Base-by-base conservation (phyloP, 192 early-diverging fungal species). In the Jimgerdemannia flammicorona region DNA sequence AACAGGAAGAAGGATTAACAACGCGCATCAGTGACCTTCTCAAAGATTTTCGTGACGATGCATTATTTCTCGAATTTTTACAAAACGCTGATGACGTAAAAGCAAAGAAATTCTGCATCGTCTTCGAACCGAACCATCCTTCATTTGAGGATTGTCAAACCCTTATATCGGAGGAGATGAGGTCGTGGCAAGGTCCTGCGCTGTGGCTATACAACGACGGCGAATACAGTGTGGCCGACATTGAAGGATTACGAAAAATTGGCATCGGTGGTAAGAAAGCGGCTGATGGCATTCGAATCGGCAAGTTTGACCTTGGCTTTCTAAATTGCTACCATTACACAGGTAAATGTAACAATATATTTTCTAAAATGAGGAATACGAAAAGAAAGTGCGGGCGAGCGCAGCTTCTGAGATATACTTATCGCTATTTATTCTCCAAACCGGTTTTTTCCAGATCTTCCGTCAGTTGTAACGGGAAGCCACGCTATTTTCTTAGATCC, bases 401-500 rank as follows among this genome's bases (percentile, higher is more conserved):
- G n/a, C n/a, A n/a, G n/a, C n/a, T n/a, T n/a, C n/a, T n/a, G n/a
- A n/a, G n/a, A 29, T 29, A 29, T 29, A 1, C 70, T 6, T 79
- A 75, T 17, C 74, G 75, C 67, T 76, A 74, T 40, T 75, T 66
- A 18, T 79, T 76, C 11, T 70, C 75, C 20, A 69, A 76, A 29
- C 74, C 29, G 29, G 29, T 1, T 29, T 0, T 29, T 29, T 29
- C 29, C 75, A 11, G 81, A 83, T 63, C 74, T 83, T 18, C 79
- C 81, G 0, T 77, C 75, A 14, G 63, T 83, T 63, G 69, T 80
- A 20, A 80, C 74, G 8, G 75, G 75, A 20, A 44, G 59, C 4
- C 43, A 77, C 68, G 69, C 80, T 40, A 76, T 54, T 9, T 74
- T 80, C 29, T 83, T 83, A 18, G 78, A 83, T 40, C 79, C 78